Base-by-base conservation (phyloP, 2,329 filamentous ascomycete genomes). In the Hypoxylon rubiginosum region DNA sequence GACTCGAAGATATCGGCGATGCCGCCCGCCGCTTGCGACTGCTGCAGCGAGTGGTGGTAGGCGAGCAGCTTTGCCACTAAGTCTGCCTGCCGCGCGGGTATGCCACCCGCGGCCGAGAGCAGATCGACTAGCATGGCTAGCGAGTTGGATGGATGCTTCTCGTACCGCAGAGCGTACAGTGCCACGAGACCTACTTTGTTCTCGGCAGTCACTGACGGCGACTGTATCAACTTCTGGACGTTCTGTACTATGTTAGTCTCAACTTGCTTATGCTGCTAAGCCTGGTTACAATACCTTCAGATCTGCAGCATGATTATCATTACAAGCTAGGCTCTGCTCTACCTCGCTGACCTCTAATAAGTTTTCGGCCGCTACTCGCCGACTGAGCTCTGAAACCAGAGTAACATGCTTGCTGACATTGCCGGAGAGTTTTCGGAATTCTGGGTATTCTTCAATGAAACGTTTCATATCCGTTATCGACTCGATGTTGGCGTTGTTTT, bases 401-500 rank as follows among this genome's bases (percentile, higher is more conserved):
- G 96, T 97, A 62, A 99, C 97, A 77, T 99, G 96, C 77, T 99
- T 99, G 82, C 94, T 98, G 58, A 99, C 96, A 72, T 99, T 99
- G 39, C 96, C 94, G 1, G 96, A 97, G 0, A 99, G 88, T 75
- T 97, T 97, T 63, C 96, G 90, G 79, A 99, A 99, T 77, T 99
- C 96, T 1, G 96, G 96, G 76, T 98, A 99, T 75, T 99, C 96
- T 79, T 99, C 96, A 59, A 99, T 97, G 74, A 99, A 99, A 46
- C 94, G 92, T 79, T 99, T 99, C 97, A 99, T 99, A 78, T 99
- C 96, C 59, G 91, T 87, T 76, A 99, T 98, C 15, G 95, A 97
- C 76, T 99, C 96, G 66, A 99, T 94, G 76, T 97, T 96, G 77
- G 94, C 92, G 73, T 91, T 97, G 73, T 91, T 97, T 76, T 98